Evolutionary conservation across 108 stramenopile species (phyloP).

Genomic region (Schizochytrium sp.): DNA sequence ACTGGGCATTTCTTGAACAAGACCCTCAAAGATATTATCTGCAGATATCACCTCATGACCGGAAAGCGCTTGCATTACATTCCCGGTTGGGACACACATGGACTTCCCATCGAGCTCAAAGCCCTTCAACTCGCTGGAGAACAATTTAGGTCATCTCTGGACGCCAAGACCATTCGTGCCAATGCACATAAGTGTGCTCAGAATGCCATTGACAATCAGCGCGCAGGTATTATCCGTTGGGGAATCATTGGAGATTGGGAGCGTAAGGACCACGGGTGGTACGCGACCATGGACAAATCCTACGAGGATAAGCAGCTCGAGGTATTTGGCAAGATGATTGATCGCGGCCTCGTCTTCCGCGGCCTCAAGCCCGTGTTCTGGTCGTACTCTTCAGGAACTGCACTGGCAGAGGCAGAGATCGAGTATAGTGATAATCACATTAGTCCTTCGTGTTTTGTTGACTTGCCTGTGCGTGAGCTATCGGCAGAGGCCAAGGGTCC

Average conservation of each 20-base stretch:
- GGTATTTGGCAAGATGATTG: constrained; percentile 95
- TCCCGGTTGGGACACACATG: constrained; percentile 99
- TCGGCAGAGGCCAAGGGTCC: not conserved
- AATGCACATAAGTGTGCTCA: constrained; percentile 91
- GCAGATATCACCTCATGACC: constrained; percentile 90
- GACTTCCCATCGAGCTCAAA: constrained; percentile 98
- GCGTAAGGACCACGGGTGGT: constrained; percentile 80
- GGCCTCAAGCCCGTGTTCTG: constrained; percentile 98
- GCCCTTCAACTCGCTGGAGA: constrained; percentile 89
- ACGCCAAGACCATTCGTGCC: constrained; percentile 82
- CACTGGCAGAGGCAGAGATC: constrained; percentile 97
- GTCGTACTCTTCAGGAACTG: constrained; percentile 94
- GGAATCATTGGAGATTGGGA: constrained; percentile 94
- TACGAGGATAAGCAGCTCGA: constrained; percentile 97
- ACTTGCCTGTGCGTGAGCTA: constrained; percentile 82
- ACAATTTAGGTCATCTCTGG: constrained; percentile 68
- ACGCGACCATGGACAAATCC: constrained; percentile 92
- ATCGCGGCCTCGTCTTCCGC: constrained; percentile 92
- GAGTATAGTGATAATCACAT: constrained; percentile 95
- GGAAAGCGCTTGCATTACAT: constrained; percentile 95
- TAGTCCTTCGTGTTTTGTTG: constrained; percentile 91
- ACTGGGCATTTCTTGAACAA: constrained; percentile 99
- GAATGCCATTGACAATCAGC: constrained; percentile 90
- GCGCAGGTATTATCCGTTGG: constrained; percentile 87
- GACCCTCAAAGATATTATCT: constrained; percentile 97